Percentiles rank a stretch among this genome's conserved stretches.
These are phyloP conservation scores for Saccharomycopsis microspora DNA, from an alignment of 805 yeast species.

Conservation along the genomic window DNA sequence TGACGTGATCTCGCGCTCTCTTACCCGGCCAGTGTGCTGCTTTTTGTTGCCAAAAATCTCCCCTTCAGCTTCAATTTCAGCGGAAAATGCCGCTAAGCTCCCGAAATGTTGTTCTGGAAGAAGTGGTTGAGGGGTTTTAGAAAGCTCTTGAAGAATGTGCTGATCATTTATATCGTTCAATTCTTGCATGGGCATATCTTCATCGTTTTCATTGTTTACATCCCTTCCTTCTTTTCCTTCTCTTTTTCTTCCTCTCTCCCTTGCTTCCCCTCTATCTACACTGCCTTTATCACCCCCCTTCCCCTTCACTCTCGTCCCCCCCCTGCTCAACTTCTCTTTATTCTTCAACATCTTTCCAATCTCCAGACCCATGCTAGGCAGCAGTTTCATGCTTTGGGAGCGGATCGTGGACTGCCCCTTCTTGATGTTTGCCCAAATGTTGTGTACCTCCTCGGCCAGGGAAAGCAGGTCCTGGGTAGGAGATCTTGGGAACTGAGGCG, in stretches of 20 bases:
- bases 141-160: constrained; percentile 14
- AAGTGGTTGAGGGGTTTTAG: constrained; percentile 15
- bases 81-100: constrained; percentile 12
- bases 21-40: constrained; percentile 11
- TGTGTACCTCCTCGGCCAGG: constrained; percentile 16
- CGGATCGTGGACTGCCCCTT: constrained; percentile 25
- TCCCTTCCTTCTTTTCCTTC: constrained; percentile 1
- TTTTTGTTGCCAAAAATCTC: constrained; percentile 12
- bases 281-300: not conserved
- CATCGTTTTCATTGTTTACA: constrained; percentile 1
- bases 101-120: constrained; percentile 17
- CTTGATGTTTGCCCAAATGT: constrained; percentile 13
- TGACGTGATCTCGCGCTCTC: not conserved
- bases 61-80: constrained; percentile 6
- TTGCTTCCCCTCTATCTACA: constrained; percentile 5
- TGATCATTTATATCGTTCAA: constrained; percentile 1
- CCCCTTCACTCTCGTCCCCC: not conserved
- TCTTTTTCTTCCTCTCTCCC: constrained; percentile 3
- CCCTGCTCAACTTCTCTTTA: constrained; percentile 12
- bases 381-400: constrained; percentile 35
- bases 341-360: constrained; percentile 29
- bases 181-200: not conserved
- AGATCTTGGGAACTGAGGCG: constrained; percentile 14
- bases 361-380: constrained; percentile 38
- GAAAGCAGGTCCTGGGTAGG: constrained; percentile 16